Evolutionary conservation across 331 rosid genomes (phyloP).

Genomic region (Spiraea crenata): DNA sequence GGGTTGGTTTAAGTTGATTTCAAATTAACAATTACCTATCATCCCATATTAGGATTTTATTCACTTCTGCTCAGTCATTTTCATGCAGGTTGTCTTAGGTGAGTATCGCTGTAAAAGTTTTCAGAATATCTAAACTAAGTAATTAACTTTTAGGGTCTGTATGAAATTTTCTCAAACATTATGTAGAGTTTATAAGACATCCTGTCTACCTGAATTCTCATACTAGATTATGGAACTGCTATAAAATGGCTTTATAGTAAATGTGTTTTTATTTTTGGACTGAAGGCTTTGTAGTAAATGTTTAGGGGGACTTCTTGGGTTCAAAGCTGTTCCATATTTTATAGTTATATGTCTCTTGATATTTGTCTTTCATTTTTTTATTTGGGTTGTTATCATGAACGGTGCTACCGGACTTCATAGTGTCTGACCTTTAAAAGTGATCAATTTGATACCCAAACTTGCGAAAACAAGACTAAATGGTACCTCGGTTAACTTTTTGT

Average conservation of each 20-base stretch:
- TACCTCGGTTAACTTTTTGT: too few species aligned
- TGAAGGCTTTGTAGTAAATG: not conserved
- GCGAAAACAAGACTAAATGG: too few species aligned
- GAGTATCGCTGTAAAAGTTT: not conserved
- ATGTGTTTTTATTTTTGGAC: too few species aligned
- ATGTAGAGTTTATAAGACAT: not conserved
- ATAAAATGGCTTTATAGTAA: not conserved
- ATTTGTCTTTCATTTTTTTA: not conserved
- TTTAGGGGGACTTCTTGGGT: not conserved
- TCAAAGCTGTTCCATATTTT: not conserved
- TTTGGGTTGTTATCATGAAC: not conserved
- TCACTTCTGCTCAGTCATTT: not conserved
- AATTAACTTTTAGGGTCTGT: not conserved
- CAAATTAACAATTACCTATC: not conserved
- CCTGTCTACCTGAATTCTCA: not conserved
- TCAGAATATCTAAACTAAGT: not conserved
- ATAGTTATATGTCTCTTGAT: not conserved
- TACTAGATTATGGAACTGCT: slow-evolving; percentile 16
- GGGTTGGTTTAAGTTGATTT: too few species aligned
- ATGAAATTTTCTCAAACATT: not conserved
- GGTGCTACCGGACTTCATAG: too few species aligned
- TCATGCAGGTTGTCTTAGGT: not conserved
- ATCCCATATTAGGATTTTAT: not conserved
- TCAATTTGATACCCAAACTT: too few species aligned
- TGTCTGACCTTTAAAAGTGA: too few species aligned